phyloP scores from a whole-genome alignment of 1,139 yeast genomes.

The Yamadazyma sp. region DNA sequence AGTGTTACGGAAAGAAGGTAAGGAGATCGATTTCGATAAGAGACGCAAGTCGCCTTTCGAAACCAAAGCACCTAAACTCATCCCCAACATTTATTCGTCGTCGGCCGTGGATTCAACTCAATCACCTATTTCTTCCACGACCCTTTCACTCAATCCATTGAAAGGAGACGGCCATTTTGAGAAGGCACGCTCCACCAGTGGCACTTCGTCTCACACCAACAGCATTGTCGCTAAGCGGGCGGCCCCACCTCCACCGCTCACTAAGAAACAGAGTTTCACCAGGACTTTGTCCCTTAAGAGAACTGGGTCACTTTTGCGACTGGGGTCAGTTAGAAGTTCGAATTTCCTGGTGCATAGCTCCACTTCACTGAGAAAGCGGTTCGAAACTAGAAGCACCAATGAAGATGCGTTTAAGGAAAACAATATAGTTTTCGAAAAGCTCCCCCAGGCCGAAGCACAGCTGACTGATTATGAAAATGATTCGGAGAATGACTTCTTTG shows the following conservation, averaged over 20 bases:
- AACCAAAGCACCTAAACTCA: constrained; percentile 40
- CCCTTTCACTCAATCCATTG: constrained; percentile 30
- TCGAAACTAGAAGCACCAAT: constrained; percentile 17
- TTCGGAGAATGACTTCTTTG: constrained; percentile 60
- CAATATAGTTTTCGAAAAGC: constrained; percentile 67
- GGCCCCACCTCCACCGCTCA: constrained; percentile 74
- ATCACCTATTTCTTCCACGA: constrained; percentile 43
- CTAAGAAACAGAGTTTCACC: constrained; percentile 13
- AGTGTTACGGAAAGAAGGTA: constrained; percentile 62
- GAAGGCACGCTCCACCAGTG: not conserved
- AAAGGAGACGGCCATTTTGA: constrained; percentile 23
- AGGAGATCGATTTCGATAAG: constrained; percentile 81
- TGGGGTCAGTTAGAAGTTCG: constrained; percentile 11
- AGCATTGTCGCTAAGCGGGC: constrained; percentile 61
- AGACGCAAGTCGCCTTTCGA: constrained; percentile 75
- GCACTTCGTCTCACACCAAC: not conserved
- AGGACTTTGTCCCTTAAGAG: constrained; percentile 10
- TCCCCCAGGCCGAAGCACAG: constrained; percentile 38
- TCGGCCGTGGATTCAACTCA: constrained; percentile 34
- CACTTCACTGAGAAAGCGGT: constrained; percentile 17
- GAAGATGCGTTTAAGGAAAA: constrained; percentile 65
- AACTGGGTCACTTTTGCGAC: constrained; percentile 10
- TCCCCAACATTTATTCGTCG: constrained; percentile 45
- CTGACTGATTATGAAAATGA: constrained; percentile 33
- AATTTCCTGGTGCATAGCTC: constrained; percentile 10